Percentiles rank a stretch among this genome's conserved stretches.
Evolutionary conservation across 1,284 basidiomycete species (phyloP).

Genomic region (Ceratorhiza oryzae-sativae): DNA sequence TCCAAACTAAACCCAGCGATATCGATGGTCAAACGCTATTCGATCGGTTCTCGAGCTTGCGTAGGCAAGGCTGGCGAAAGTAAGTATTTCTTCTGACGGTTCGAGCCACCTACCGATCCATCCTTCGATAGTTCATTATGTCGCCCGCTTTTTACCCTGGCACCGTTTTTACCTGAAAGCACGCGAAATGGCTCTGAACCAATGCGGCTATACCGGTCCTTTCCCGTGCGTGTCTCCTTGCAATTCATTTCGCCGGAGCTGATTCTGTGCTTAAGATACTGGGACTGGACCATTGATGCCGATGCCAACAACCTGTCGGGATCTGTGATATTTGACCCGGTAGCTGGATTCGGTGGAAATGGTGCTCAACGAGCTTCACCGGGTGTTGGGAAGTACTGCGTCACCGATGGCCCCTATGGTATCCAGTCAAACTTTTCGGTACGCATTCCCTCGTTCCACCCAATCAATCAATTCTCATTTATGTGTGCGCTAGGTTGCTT

Average conservation of each 20-base stretch:
- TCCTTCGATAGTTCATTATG: constrained; percentile 23
- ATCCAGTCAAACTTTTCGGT: constrained; percentile 24
- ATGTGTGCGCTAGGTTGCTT: not conserved
- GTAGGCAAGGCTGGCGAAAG: constrained; percentile 24
- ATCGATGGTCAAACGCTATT: constrained; percentile 1
- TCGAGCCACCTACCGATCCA: not conserved
- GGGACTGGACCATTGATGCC: constrained; percentile 24
- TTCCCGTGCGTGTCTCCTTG: not conserved
- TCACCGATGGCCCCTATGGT: constrained; percentile 28
- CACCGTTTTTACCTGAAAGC: constrained; percentile 17
- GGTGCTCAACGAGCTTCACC: not conserved
- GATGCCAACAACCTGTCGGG: constrained; percentile 10
- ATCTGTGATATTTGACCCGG: constrained; percentile 18
- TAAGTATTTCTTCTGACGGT: not conserved
- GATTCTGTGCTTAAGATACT: constrained; percentile 5
- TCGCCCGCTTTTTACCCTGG: constrained; percentile 23
- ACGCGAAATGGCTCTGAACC: not conserved
- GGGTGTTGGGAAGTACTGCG: not conserved
- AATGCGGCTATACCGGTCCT: constrained; percentile 25
- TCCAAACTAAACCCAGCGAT: constrained; percentile 10
- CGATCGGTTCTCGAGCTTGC: constrained; percentile 25
- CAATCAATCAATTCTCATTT: not conserved
- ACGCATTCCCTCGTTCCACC: not conserved
- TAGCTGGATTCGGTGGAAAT: constrained; percentile 15
- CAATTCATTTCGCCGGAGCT: not conserved